phyloP scores from a whole-genome alignment of 73 alveolate genomes.

The Uronychia setigera region DNA sequence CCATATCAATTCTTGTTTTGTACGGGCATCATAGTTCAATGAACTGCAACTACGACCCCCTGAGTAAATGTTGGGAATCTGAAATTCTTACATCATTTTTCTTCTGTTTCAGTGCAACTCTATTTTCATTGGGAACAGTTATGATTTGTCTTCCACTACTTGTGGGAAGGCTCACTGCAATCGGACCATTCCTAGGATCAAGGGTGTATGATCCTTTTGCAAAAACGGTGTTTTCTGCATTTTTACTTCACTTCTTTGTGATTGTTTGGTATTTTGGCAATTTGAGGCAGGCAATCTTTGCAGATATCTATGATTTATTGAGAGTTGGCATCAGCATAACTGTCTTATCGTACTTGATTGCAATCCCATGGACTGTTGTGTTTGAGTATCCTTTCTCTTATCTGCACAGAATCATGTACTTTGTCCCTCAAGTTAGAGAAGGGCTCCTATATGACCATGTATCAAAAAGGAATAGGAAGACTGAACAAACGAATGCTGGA shows the following conservation, averaged over 20 bases:
- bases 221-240: constrained; percentile 12
- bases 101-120: neutral
- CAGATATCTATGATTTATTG: neutral
- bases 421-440: neutral
- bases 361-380: neutral
- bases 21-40: neutral
- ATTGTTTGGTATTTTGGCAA: constrained; percentile 19
- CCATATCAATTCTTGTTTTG: neutral
- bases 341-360: neutral
- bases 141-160: neutral
- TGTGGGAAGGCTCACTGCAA: neutral
- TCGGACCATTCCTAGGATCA: neutral
- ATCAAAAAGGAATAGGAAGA: no score
- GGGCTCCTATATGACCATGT: no score
- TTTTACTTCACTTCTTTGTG: constrained; percentile 9
- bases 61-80: neutral
- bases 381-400: neutral
- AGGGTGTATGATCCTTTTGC: constrained; percentile 12
- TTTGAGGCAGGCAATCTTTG: neutral
- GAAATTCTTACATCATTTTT: no score
- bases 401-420: neutral
- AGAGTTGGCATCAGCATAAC: neutral
- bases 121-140: neutral
- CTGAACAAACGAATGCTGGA: no score
- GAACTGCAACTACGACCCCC: neutral